Evolutionary conservation across 1,139 yeast species (phyloP), one percentile per base, ranked within the genome.

Genomic region (Debaryomyces sp.): DNA sequence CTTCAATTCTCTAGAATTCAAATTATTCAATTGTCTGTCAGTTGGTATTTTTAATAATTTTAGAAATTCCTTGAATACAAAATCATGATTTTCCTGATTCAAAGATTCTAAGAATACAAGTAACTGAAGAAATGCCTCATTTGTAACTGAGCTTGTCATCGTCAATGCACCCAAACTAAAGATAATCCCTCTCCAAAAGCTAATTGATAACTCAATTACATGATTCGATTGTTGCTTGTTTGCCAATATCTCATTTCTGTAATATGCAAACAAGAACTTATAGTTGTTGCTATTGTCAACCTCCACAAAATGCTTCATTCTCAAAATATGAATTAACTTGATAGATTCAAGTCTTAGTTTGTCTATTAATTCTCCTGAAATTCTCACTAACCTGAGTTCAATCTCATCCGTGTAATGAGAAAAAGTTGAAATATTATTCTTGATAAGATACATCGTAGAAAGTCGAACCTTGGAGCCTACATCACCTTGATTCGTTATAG

Each of bases 381-480:
- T 62, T 44, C 92, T 66, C 32, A 85, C 54, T n/a, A 87, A 61
- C 43, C 70, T 73, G 6, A 58, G 47, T 32, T 66, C 63, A 6
- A 70, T 50, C 38, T 9, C 18, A 5, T 43, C 43, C 7, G 32
- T 32, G 33, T 49, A 47, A 7, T 40, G 41, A 6, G 45, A 50
- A 24, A 68, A 64, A 17, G 34, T 13, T 0, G 48, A 49, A 4
- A 58, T 40, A 54, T 77, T 73, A 3, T 56, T 44, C 0, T 54
- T 49, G 7, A 85, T 60, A 4, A 81, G 60, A 7, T 61, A 52
- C 6, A 86, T 64, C 1, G 84, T 71, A 0, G 84, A 77, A 2
- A 63, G 57, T 45, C 97, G 73, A 1, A 90, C 79, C 61, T 84
- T 79, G 34, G 90, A 81, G 2, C 97, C 97, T 12, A 86, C 89